These are phyloP conservation scores for Malania oleifera DNA, from an alignment of 164 flowering plant genomes.

Conservation along the genomic window DNA sequence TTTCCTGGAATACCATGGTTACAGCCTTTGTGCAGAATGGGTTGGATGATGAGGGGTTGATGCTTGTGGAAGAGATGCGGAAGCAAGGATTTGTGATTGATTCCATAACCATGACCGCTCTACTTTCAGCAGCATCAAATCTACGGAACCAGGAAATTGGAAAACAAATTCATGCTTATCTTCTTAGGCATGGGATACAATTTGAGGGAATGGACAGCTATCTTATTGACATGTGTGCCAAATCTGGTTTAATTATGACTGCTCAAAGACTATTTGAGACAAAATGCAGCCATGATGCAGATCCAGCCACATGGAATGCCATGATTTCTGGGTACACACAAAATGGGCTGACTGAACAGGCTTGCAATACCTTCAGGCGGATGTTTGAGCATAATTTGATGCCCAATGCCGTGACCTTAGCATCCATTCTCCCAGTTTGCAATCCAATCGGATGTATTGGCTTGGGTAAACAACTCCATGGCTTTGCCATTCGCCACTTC, in stretches of 20 bases:
- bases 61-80: slow-evolving; percentile 81
- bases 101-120: slow-evolving; percentile 59
- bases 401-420: slow-evolving; percentile 70
- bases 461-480: slow-evolving; percentile 71
- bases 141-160: slow-evolving; percentile 54
- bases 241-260: slow-evolving; percentile 51
- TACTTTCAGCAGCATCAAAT: slow-evolving; percentile 88
- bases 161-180: slow-evolving; percentile 72
- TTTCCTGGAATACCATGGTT: slow-evolving; percentile 90
- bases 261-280: slow-evolving; percentile 44
- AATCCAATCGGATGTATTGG: slow-evolving; percentile 42
- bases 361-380: slow-evolving; percentile 40
- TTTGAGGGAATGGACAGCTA: slow-evolving; percentile 84
- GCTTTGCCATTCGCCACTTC: slow-evolving; percentile 52
- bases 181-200: slow-evolving; percentile 60
- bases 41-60: slow-evolving; percentile 66
- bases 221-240: slow-evolving; percentile 90
- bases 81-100: slow-evolving; percentile 56
- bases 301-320: slow-evolving; percentile 89
- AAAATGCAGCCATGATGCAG: slow-evolving; percentile 27
- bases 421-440: slow-evolving; percentile 78
- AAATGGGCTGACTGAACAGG: slow-evolving; percentile 51
- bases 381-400: slow-evolving; percentile 49
- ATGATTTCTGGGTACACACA: slow-evolving; percentile 75
- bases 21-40: slow-evolving; percentile 79